Evolutionary conservation across 768 basidiomycete species (phyloP), one percentile per base, ranked within the genome.

Genomic region (Russula sp.): DNA sequence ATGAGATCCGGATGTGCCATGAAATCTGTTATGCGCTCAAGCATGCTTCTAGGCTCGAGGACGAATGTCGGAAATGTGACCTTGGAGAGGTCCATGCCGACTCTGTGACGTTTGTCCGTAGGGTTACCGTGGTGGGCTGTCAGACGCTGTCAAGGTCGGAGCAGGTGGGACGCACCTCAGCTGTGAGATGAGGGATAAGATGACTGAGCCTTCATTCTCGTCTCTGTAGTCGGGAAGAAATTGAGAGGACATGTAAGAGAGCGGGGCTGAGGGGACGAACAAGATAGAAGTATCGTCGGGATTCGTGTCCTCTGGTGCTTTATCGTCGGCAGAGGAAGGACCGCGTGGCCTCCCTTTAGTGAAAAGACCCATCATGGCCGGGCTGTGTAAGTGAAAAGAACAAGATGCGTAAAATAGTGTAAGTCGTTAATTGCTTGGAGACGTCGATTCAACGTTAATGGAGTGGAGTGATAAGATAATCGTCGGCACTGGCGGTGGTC

Each of bases 21-120:
- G 76, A 99, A 99, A 78, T 99, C 96, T 39, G 97, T 98, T 70
- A 99, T 96, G 68, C 97, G 86, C 78, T 99, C 97, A 53, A 98
- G 84, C 89, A 98, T 93, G 70, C 91, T 94, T 71, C 97, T 80
- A 6, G 97, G 97, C 76, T 99, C 96, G 62, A 99, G 84, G 0
- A 99, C 96, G 70, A 98, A 99, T 0, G 88, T 89, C 44, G 92
- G 93, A 74, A 94, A 90, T 16, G 93, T 94, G 65, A 98, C 94
- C 76, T 93, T 89, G 67, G 86, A 87, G 62, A 98, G 85, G 76
- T 99, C 97, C 95, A 97, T 97, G 47, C 95, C 96, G 65, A 94
- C 89, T 76, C 94, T 91, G 47, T 48, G 73, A 62, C 55, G 59
- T 61, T 13, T 20, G 34, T 37, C 10, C 5, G 48, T 37, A 27